Base-by-base conservation (phyloP, 345 rosid genomes). In the Hevea brasiliensis region DNA sequence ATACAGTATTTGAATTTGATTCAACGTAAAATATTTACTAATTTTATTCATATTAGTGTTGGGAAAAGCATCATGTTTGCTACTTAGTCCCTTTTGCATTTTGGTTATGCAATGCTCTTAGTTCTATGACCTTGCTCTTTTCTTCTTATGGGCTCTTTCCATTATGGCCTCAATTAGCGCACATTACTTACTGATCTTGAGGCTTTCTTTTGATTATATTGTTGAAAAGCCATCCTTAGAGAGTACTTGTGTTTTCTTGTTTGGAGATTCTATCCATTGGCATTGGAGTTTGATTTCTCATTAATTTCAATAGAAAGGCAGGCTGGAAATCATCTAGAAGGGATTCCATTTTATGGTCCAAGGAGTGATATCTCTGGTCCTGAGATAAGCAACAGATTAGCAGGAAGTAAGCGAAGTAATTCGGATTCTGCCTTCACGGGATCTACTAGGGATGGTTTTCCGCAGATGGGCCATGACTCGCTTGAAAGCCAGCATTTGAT, bases 371-470 rank as follows among this genome's bases (percentile, higher is more conserved):
- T 84, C 60, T 90, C 95, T 40, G 86, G 88, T 44, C 79, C 85
- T 58, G 91, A 89, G 70, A 86, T 87, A 76, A 86, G 85, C 86
- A 86, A 85, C 75, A 83, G 91, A 73, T 61, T 87, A 69, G 72
- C 76, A 0, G 93, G 96, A 81, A 85, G 84, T 74, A 94, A 94
- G 84, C 88, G 96, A 61, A 89, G 94, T 62, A 87, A 86, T 75
- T 83, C 91, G 0, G 98, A 92, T 80, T 88, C 92, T 27, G 83
- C 83, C 29, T 90, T 90, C 72, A 80, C 82, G 12, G 84, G 77
- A 15, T 80, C 85, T 41, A 23, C 65, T 42, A 78, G 80, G 76
- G 86, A 85, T 20, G 83, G 79, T 50, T 40, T 82, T 67, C 77
- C 76, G 12, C 86, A 70, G 26, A 45, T 72, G 64, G 80, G 78